Percentiles rank a stretch among this genome's conserved stretches.
Evolutionary conservation across 306 rosid species (phyloP).

Genomic region (Cucurbita moschata): DNA sequence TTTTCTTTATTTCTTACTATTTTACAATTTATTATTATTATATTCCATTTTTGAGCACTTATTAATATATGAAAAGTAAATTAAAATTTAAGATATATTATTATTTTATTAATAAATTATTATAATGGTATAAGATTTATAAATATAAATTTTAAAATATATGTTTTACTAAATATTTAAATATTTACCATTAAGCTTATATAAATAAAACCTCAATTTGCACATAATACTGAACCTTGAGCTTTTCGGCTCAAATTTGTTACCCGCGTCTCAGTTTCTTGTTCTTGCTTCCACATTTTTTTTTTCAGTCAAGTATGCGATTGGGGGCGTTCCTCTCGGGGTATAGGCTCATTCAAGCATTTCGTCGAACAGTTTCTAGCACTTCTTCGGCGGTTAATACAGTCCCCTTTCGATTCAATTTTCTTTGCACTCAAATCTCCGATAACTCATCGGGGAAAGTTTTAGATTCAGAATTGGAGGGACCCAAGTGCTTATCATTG

Average conservation of each 20-base stretch:
- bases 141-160: no score
- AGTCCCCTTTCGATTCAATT: conserved; percentile 10
- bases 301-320: neutral
- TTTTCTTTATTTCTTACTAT: no score
- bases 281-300: neutral
- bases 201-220: no score
- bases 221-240: neutral
- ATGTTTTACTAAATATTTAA: no score
- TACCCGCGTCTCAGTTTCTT: neutral
- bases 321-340: neutral
- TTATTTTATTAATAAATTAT: no score
- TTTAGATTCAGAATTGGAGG: conserved; percentile 14
- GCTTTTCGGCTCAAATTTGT: neutral
- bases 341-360: conserved; percentile 28
- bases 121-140: no score
- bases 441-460: neutral
- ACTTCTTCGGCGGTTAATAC: conserved; percentile 1
- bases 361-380: conserved; percentile 43
- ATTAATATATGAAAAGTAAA: no score
- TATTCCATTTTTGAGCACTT: no score
- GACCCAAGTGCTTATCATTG: conserved; percentile 34
- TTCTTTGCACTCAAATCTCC: conserved; percentile 35
- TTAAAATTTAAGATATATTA: no score
- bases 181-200: no score
- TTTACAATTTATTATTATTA: no score